Conservation (phyloP, 371 early-diverging fungal genomes). For the Paraphysoderma sedebokerense region DNA sequence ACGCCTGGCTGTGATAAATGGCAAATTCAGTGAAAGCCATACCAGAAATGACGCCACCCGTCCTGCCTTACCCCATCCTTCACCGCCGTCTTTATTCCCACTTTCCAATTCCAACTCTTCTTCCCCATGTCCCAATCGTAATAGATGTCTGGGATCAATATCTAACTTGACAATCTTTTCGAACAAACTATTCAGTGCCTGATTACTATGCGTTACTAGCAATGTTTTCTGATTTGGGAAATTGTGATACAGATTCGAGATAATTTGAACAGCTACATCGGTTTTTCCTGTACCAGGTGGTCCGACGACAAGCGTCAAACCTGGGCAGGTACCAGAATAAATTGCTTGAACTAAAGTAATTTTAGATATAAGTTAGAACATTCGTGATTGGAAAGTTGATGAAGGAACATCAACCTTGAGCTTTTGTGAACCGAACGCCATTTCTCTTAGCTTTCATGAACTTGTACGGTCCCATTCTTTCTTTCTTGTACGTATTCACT, state of each 20-base stretch:
- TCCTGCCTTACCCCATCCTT: slow-evolving; percentile 84
- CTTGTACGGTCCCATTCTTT: slow-evolving; percentile 57
- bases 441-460: slow-evolving; percentile 45
- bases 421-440: slow-evolving; percentile 62
- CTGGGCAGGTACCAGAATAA: slow-evolving; percentile 47
- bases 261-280: slow-evolving; percentile 87
- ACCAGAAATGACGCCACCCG: slow-evolving; percentile 71
- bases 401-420: slow-evolving; percentile 34
- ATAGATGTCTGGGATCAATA: slow-evolving; percentile 76
- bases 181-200: slow-evolving; percentile 87
- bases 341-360: slow-evolving; percentile 49
- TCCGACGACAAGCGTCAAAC: slow-evolving; percentile 82
- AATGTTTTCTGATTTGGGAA: slow-evolving; percentile 74
- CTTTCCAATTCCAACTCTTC: too few relatives aligned
- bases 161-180: slow-evolving; percentile 74
- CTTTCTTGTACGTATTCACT: slow-evolving; percentile 36
- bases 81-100: too few relatives aligned
- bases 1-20: background rate
- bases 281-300: slow-evolving; percentile 97
- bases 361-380: background rate
- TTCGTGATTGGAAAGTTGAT: background rate
- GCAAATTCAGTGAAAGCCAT: background rate
- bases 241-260: slow-evolving; percentile 80
- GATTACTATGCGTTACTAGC: slow-evolving; percentile 85
- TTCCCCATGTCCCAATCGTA: slow-evolving; percentile 88